phyloP scores from a whole-genome alignment of 2,329 filamentous ascomycete species.

The Ceratocystis albifundus region DNA sequence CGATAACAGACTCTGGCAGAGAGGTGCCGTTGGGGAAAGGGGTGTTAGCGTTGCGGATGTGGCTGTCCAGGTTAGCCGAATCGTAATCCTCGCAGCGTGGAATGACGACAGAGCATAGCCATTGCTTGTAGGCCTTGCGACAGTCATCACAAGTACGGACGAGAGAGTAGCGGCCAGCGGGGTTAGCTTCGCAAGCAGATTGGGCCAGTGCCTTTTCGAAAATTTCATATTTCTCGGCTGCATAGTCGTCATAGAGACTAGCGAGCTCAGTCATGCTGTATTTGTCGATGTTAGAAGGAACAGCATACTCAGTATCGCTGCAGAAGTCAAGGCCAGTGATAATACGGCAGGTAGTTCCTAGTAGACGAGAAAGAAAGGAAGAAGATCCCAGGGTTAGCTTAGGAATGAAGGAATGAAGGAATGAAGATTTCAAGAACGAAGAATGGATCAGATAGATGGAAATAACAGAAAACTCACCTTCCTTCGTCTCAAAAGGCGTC shows the following conservation, averaged over 20 bases:
- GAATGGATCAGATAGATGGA: background rate
- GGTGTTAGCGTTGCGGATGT: constrained; percentile 57
- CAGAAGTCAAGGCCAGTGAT: constrained; percentile 84
- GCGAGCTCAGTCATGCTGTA: constrained; percentile 51
- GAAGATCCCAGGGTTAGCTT: background rate
- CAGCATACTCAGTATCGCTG: constrained; percentile 76
- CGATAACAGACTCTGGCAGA: constrained; percentile 32
- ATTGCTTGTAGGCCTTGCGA: constrained; percentile 70
- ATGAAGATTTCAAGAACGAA: background rate
- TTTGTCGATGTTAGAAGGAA: constrained; percentile 62
- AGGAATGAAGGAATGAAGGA: background rate
- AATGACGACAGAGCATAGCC: constrained; percentile 88
- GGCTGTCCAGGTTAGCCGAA: constrained; percentile 36
- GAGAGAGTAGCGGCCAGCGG: constrained; percentile 69
- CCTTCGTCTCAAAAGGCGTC: constrained; percentile 66
- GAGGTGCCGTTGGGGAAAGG: constrained; percentile 57
- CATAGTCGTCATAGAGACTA: constrained; percentile 66
- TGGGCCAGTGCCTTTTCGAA: constrained; percentile 77
- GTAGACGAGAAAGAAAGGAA: background rate
- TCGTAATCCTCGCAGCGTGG: constrained; percentile 83
- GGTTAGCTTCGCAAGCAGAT: constrained; percentile 67
- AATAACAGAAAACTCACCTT: constrained; percentile 41
- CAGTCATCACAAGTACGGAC: constrained; percentile 67
- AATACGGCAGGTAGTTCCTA: constrained; percentile 71
- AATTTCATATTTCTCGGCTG: constrained; percentile 55